Conservation (phyloP, 1,284 basidiomycete genomes). For the Kalmanozyma brasiliensis region DNA sequence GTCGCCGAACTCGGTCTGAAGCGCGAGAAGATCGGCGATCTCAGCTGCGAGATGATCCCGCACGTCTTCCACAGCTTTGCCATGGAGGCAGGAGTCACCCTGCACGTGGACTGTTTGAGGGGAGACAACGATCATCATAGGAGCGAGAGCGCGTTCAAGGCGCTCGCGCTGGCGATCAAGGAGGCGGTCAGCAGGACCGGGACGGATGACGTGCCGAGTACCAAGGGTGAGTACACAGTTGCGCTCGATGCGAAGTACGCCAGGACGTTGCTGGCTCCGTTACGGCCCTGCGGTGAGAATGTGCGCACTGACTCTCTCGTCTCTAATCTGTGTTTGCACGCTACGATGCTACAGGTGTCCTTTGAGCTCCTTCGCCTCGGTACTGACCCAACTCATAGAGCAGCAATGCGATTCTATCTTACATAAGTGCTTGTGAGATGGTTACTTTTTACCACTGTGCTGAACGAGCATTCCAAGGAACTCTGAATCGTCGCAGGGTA, state of each 20-base stretch:
- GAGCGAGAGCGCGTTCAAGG: conserved; percentile 97
- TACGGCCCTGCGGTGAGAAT: too few species aligned
- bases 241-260: too few species aligned
- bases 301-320: too few species aligned
- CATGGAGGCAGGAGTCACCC: conserved; percentile 86
- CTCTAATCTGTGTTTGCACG: neutral
- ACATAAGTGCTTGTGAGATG: too few species aligned
- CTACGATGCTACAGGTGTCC: conserved; percentile 10
- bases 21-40: conserved; percentile 95
- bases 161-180: conserved; percentile 91
- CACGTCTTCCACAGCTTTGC: conserved; percentile 94
- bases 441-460: too few species aligned
- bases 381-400: too few species aligned
- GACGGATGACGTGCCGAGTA: conserved; percentile 90
- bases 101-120: conserved; percentile 91
- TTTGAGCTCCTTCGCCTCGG: too few species aligned
- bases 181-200: conserved; percentile 92
- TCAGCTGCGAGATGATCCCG: conserved; percentile 88
- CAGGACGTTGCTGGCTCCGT: too few species aligned
- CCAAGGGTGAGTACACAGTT: conserved; percentile 78
- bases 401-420: too few species aligned
- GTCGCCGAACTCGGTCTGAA: conserved; percentile 81
- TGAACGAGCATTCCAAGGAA: too few species aligned
- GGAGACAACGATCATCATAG: conserved; percentile 99
- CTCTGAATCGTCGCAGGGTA: too few species aligned